Evolutionary conservation across 164 flowering plant genomes (phyloP), one percentile per base, ranked within the genome.

Genomic region (Stephania yunnanensis): DNA sequence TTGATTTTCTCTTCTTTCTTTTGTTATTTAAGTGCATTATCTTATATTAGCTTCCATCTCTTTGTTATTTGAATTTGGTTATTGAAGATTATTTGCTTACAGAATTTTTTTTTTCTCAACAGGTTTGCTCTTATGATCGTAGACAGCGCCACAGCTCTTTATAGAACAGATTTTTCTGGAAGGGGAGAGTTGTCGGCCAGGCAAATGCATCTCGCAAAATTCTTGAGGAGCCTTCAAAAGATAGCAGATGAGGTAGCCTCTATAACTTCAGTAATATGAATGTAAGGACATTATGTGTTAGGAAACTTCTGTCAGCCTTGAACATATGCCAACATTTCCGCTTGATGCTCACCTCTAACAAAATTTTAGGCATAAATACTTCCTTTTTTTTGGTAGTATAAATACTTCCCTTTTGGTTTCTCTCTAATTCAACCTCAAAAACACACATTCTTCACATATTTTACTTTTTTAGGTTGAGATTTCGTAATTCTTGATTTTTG

Each of bases 171-270:
- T 70, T 95, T 91, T 73, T 89, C 91, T 50, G 99, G 99, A 73
- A 91, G 99, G 70, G 99, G 99, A 68, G 99, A 95, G 73, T 81
- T 95, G 48, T 93, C 99, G 20, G 99, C 99, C 20, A 89, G 97
- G 79, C 99, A 95, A 84, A 92, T 95, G 85, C 85, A 82, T 80
- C 79, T 82, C 46, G 82, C 81, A 46, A 82, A 80, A 75, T 82
- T 82, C 61, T 68, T 80, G 15, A 71, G 83, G 74, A 82, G 98
- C 77, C 97, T 95, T 76, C 98, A 95, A 84, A 95, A 95, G 82
- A 77, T 93, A 76, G 99, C 98, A 46, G 98, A 95, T 83, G 98
- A 95, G 98, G 99, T 91, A 71, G 15, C 66, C 52, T 53, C 6
- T 53, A 50, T 25, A 44, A 30, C 44, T 63, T 48, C 42, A 30